Evolutionary conservation across 2,329 filamentous ascomycete species (phyloP), one percentile per base, ranked within the genome.

Genomic region (Epichloe gansuensis): DNA sequence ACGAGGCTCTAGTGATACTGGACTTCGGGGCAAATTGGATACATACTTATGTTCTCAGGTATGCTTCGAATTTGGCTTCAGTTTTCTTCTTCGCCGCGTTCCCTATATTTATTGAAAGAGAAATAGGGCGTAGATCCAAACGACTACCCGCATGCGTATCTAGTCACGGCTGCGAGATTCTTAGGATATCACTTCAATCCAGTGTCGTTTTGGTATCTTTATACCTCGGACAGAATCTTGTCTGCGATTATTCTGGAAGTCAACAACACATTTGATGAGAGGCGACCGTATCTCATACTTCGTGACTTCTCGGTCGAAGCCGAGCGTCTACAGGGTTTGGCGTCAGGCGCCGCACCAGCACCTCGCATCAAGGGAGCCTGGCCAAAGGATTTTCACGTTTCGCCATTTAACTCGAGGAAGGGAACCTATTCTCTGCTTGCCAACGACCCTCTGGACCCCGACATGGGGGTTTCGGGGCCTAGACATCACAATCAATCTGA

Each of bases 191-290:
- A 80, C 23, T 88, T 87, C 67, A 90, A 88, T 59, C 85, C 85
- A 0, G 82, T 86, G 3, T 89, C 85, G 0, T 86, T 90, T 60
- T 91, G 86, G 84, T 88, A 89, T 58, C 74, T 91, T 2, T 90
- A 91, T 63, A 76, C 81, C 12, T 58, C 67, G 0, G 66, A 77
- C 8, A 75, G 76, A 53, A 66, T 74, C 5, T 71, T 90, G 13
- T 75, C 72, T 25, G 81, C 81, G 52, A 81, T 88, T 67, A 73
- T 91, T 1, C 62, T 87, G 1, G 86, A 91, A 63, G 83, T 89
- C 46, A 88, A 87, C 66, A 89, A 89, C 59, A 87, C 84, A 0
- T 89, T 88, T 61, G 83, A 80, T 48, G 86, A 90, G 65, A 74
- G 83, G 49, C 77, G 83, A 3, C 56, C 61, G 7, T 68, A 67